Evolutionary conservation across 495 filamentous ascomycete species (phyloP).

Genomic region (Neurospora sp.): DNA sequence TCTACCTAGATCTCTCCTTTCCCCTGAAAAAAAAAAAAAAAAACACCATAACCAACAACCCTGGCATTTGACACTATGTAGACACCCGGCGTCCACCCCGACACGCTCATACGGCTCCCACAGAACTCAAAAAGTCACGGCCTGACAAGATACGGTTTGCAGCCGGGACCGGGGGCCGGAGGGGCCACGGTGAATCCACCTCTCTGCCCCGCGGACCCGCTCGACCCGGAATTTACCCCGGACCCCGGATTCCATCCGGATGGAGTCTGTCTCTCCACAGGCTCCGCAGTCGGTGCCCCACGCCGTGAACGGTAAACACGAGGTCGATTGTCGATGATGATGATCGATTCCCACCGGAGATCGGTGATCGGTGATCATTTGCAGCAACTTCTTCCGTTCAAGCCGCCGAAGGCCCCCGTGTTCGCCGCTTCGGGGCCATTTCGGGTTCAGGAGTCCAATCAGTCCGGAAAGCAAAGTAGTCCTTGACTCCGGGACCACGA

Average conservation of each 20-base stretch:
- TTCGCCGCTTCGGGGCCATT: background rate
- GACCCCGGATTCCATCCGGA: too few species aligned
- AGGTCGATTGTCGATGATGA: background rate
- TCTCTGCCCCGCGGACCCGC: background rate
- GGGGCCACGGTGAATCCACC: background rate
- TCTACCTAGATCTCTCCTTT: too few species aligned
- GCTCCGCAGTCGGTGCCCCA: background rate
- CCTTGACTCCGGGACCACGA: background rate
- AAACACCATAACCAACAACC: too few species aligned
- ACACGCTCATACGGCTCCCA: background rate
- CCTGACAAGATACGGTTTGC: background rate
- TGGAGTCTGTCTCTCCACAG: background rate
- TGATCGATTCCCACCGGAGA: background rate
- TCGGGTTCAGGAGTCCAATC: background rate
- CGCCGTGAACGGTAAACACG: background rate
- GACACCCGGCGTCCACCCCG: background rate
- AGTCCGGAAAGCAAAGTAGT: background rate
- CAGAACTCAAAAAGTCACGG: background rate
- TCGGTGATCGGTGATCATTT: background rate
- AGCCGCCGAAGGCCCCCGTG: background rate
- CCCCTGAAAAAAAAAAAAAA: too few species aligned
- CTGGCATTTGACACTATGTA: background rate
- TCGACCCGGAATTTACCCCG: background rate
- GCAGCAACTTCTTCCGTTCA: background rate
- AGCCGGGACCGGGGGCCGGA: background rate